These are phyloP conservation scores for Antrodiella citrinella DNA, from an alignment of 768 basidiomycete species.

Conservation along the genomic window DNA sequence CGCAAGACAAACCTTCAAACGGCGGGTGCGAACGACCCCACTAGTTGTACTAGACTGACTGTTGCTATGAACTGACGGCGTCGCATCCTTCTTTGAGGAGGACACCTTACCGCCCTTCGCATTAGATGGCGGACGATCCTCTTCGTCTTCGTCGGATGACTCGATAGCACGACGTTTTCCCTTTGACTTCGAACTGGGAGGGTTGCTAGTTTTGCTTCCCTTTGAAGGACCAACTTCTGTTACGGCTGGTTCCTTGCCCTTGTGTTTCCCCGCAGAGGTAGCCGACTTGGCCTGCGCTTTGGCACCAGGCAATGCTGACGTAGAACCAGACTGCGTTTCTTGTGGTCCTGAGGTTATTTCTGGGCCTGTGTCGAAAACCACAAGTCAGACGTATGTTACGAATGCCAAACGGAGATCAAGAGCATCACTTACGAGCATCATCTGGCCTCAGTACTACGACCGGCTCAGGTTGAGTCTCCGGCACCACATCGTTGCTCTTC, in stretches of 20 bases:
- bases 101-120: background rate
- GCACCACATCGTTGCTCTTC: background rate
- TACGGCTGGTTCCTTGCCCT: too few relatives aligned
- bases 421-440: too few relatives aligned
- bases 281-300: too few relatives aligned
- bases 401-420: too few relatives aligned
- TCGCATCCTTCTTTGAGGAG: background rate
- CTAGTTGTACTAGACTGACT: background rate
- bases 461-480: background rate
- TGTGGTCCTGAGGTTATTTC: too few relatives aligned
- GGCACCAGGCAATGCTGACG: too few relatives aligned
- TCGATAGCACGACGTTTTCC: constrained; percentile 14
- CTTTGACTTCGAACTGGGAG: constrained; percentile 2
- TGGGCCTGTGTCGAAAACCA: too few relatives aligned
- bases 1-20: constrained; percentile 1
- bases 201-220: background rate
- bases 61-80: background rate
- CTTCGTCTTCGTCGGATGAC: constrained; percentile 17
- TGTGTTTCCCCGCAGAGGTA: too few relatives aligned
- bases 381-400: too few relatives aligned
- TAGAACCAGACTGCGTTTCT: too few relatives aligned
- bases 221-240: background rate
- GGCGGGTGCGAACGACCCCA: background rate
- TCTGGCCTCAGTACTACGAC: too few relatives aligned
- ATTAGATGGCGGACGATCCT: constrained; percentile 1